Conservation (phyloP, 108 stramenopile genomes). For the Epipyxis sp. region DNA sequence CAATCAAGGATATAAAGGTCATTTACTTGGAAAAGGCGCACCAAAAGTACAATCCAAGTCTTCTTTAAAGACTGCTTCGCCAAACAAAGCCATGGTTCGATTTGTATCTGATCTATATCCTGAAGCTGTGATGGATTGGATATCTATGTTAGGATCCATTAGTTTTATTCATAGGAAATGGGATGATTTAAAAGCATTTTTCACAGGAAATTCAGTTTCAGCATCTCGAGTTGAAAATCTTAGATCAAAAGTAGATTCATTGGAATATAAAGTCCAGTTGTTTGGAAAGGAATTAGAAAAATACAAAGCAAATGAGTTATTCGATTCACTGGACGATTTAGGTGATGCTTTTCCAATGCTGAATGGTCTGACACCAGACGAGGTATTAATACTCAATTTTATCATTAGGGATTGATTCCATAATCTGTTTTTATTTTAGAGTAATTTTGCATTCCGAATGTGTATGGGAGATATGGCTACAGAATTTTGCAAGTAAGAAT, state of each 20-base stretch:
- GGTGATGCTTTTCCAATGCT: neutral
- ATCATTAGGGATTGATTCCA: no score
- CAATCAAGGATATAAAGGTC: neutral
- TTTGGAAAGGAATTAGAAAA: neutral
- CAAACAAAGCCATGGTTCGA: no score
- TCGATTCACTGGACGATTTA: neutral
- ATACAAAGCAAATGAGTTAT: neutral
- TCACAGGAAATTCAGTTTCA: neutral
- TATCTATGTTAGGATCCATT: neutral
- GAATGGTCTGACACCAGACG: neutral
- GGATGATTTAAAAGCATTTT: neutral
- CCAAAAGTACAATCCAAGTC: no score
- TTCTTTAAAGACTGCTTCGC: no score
- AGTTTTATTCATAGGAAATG: neutral
- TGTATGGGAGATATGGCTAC: neutral
- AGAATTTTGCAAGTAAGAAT: neutral
- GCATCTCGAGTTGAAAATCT: neutral
- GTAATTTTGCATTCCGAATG: neutral
- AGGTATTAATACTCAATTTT: no score
- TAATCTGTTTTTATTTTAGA: no score
- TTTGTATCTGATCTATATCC: conserved; percentile 21
- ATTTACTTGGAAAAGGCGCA: neutral
- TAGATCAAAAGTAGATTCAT: neutral
- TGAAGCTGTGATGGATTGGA: neutral
- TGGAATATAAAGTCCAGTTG: neutral